Percentiles rank a stretch among this genome's conserved stretches.
phyloP scores from a whole-genome alignment of 306 rosid genomes.

The Cucurbita ficifolia region DNA sequence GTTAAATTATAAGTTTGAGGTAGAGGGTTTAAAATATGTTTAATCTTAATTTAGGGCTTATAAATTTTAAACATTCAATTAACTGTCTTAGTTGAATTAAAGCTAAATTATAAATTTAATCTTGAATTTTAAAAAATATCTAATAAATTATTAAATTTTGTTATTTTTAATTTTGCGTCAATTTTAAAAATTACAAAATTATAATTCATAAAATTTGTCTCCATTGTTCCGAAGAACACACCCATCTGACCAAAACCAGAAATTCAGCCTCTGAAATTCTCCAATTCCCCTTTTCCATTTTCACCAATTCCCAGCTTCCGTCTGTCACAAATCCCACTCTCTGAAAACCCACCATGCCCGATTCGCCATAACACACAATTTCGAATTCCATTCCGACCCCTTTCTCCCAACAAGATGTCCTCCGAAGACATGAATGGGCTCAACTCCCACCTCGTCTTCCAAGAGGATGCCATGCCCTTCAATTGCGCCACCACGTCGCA shows the following conservation, averaged over 20 bases:
- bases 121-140: too few species aligned
- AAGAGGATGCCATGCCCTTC: slow-evolving; percentile 49
- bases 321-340: slow-evolving; percentile 1
- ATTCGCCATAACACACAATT: slow-evolving; percentile 5
- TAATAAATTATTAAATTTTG: too few species aligned
- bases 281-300: not conserved
- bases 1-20: too few species aligned
- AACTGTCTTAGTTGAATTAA: too few species aligned
- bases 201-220: not conserved
- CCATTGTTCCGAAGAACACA: not conserved
- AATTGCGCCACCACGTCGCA: slow-evolving; percentile 31
- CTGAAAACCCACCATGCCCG: slow-evolving; percentile 13
- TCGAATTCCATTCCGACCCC: not conserved
- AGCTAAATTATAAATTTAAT: too few species aligned
- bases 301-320: not conserved
- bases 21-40: too few species aligned
- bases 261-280: not conserved
- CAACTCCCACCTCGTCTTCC: slow-evolving; percentile 47
- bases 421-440: slow-evolving; percentile 59
- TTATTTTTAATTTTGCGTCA: too few species aligned
- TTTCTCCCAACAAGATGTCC: slow-evolving; percentile 29
- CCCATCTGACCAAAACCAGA: slow-evolving; percentile 8
- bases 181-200: too few species aligned
- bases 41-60: too few species aligned
- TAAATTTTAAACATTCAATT: too few species aligned